Evolutionary conservation across 2,329 filamentous ascomycete genomes (phyloP).

Genomic region (Myriosclerotinia duriaeana): DNA sequence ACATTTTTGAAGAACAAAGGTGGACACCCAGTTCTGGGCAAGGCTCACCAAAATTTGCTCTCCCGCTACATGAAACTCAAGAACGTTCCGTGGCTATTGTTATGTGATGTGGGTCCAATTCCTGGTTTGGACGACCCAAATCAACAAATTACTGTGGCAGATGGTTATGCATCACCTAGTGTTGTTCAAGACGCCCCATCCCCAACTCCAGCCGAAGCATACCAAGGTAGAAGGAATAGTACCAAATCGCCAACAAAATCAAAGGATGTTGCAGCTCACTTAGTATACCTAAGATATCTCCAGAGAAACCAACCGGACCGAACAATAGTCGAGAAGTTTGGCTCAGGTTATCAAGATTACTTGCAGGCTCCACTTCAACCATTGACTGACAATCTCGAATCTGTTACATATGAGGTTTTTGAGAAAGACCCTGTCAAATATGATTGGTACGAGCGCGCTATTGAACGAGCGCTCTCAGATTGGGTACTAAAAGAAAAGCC

Average conservation of each 20-base stretch:
- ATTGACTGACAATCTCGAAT: constrained; percentile 92
- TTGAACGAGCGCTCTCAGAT: constrained; percentile 76
- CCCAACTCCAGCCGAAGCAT: constrained; percentile 69
- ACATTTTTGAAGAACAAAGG: constrained; percentile 61
- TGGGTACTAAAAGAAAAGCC: constrained; percentile 73
- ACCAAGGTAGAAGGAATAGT: constrained; percentile 46
- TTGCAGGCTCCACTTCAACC: constrained; percentile 93
- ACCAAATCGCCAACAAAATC: constrained; percentile 47
- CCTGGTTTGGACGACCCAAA: constrained; percentile 41
- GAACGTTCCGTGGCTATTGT: constrained; percentile 59
- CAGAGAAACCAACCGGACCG: constrained; percentile 75
- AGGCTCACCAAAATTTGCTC: constrained; percentile 60
- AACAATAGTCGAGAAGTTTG: constrained; percentile 63
- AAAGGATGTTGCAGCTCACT: constrained; percentile 60
- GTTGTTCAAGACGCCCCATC: constrained; percentile 43
- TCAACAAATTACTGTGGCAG: constrained; percentile 34
- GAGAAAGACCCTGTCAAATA: constrained; percentile 99
- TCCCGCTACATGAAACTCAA: constrained; percentile 64
- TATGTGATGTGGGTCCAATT: constrained; percentile 61
- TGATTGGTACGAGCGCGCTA: constrained; percentile 86
- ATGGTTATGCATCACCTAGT: constrained; percentile 44
- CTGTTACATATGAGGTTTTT: constrained; percentile 96
- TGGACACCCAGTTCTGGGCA: constrained; percentile 61
- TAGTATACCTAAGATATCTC: constrained; percentile 80
- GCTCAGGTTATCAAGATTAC: constrained; percentile 86